A percentile compares a stretch with the other conserved stretches of the same genome.
phyloP scores from a whole-genome alignment of 495 filamentous ascomycete species.

The Aspergillus diversus region DNA sequence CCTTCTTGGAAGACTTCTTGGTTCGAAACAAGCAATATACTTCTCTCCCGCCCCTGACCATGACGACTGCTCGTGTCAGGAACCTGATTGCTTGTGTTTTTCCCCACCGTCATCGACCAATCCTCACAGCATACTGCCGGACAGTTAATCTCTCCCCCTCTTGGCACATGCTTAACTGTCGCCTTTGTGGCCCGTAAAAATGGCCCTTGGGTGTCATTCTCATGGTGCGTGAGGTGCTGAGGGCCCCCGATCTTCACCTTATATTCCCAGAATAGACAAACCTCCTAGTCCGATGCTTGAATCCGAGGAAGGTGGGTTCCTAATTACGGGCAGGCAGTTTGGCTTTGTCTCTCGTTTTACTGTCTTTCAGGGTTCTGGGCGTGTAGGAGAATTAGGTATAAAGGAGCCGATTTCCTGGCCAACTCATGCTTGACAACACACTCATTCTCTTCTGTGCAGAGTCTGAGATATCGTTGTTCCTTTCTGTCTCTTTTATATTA shows the following conservation, averaged over 20 bases:
- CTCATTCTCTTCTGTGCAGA: conserved; percentile 13
- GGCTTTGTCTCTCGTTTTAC: background rate
- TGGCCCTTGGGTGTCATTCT: conserved; percentile 1
- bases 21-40: conserved; percentile 18
- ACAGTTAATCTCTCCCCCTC: background rate
- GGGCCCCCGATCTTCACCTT: conserved; percentile 11
- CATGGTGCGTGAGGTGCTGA: conserved; percentile 3
- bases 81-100: conserved; percentile 5
- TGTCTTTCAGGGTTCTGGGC: background rate
- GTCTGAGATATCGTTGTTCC: conserved; percentile 5
- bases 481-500: background rate
- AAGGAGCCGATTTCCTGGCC: conserved; percentile 9
- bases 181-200: conserved; percentile 7
- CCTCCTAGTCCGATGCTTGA: conserved; percentile 11
- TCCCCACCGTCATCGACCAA: background rate
- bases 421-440: background rate
- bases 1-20: conserved; percentile 17
- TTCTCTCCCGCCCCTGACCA: conserved; percentile 1
- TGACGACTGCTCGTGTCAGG: background rate
- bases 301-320: conserved; percentile 11
- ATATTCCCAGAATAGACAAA: conserved; percentile 7
- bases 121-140: background rate
- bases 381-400: conserved; percentile 8
- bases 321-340: background rate
- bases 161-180: conserved; percentile 1